A percentile compares a stretch with the other conserved stretches of the same genome.
These are phyloP conservation scores for Wickerhamomyces sp. DNA, from an alignment of 1,139 yeast genomes.

Conservation along the genomic window DNA sequence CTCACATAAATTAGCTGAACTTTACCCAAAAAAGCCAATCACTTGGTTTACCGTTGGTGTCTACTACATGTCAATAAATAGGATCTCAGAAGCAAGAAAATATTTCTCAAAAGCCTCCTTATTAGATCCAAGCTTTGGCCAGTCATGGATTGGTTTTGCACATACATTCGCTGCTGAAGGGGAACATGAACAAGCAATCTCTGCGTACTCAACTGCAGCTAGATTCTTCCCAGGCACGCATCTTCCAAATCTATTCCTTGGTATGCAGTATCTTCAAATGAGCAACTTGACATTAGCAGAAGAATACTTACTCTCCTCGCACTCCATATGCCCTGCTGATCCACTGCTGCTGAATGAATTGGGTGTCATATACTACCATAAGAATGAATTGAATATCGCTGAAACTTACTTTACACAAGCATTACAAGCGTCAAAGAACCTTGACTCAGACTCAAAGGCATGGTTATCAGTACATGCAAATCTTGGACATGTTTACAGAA, in stretches of 20 bases:
- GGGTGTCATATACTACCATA: conserved; percentile 86
- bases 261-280: conserved; percentile 94
- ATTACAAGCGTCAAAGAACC: conserved; percentile 57
- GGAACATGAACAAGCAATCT: conserved; percentile 96
- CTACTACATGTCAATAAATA: conserved; percentile 73
- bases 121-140: conserved; percentile 85
- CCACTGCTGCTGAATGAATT: conserved; percentile 86
- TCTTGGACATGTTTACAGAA: conserved; percentile 85
- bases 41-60: conserved; percentile 94
- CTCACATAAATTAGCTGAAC: conserved; percentile 84
- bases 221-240: conserved; percentile 93
- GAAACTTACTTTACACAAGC: conserved; percentile 73
- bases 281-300: conserved; percentile 78
- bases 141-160: conserved; percentile 98
- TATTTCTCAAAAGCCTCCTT: conserved; percentile 88
- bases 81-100: conserved; percentile 77
- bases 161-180: conserved; percentile 97
- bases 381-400: conserved; percentile 61
- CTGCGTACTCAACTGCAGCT: conserved; percentile 96
- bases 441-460: conserved; percentile 76
- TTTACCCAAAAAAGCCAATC: conserved; percentile 74
- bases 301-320: conserved; percentile 76
- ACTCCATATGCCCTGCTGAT: conserved; percentile 74
- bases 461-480: conserved; percentile 87
- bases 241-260: conserved; percentile 82